These are phyloP conservation scores for Aspergillus quadricinctus DNA, from an alignment of 2,329 filamentous ascomycete genomes.

Conservation along the genomic window DNA sequence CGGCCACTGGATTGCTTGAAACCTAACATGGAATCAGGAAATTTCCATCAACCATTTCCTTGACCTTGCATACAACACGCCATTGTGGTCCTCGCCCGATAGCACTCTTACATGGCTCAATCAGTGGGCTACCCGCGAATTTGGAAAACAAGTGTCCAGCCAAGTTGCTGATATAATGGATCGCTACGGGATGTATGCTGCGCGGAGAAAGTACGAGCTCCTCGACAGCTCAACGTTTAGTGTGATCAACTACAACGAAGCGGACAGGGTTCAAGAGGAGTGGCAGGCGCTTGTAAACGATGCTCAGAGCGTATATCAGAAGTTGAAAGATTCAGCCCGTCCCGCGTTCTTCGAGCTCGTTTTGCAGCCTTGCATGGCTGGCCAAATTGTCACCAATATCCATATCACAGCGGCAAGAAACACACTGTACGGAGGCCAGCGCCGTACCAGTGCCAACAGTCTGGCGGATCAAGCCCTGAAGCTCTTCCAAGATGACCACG, in stretches of 20 bases:
- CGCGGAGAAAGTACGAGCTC: conserved; percentile 59
- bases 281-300: conserved; percentile 52
- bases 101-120: conserved; percentile 55
- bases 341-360: conserved; percentile 62
- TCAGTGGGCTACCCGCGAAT: conserved; percentile 56
- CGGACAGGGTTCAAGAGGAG: conserved; percentile 52
- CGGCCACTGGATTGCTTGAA: conserved; percentile 5
- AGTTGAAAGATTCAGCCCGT: conserved; percentile 47
- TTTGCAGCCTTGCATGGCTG: conserved; percentile 57
- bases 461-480: conserved; percentile 50
- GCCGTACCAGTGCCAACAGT: conserved; percentile 54
- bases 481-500: conserved; percentile 54
- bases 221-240: conserved; percentile 57
- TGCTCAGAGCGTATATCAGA: conserved; percentile 55
- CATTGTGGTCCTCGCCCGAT: conserved; percentile 50
- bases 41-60: conserved; percentile 64
- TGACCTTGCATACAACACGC: conserved; percentile 63
- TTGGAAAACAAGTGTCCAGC: conserved; percentile 46
- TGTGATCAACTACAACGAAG: conserved; percentile 62
- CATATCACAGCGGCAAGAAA: conserved; percentile 51
- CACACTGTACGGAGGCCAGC: conserved; percentile 52
- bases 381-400: conserved; percentile 53
- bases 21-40: conserved; percentile 36
- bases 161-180: conserved; percentile 51
- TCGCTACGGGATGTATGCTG: conserved; percentile 55